These are phyloP conservation scores for Rhizophagus sp. DNA, from an alignment of 192 early-diverging fungal species.

Conservation along the genomic window DNA sequence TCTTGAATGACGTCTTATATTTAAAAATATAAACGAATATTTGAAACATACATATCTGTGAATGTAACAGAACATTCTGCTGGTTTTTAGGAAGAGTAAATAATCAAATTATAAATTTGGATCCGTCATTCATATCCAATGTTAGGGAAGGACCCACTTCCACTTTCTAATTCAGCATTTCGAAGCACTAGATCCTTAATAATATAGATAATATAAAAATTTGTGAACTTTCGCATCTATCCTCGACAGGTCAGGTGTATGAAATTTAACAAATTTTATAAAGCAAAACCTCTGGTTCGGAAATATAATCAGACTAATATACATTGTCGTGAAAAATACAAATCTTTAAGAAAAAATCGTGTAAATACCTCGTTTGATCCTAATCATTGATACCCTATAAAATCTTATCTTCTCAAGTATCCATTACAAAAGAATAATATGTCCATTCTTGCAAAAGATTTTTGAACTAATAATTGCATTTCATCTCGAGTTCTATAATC, in stretches of 20 bases:
- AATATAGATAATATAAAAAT: background rate
- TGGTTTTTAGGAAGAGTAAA: conserved; percentile 43
- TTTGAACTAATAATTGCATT: no score
- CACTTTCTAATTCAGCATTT: conserved; percentile 54
- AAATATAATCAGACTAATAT: background rate
- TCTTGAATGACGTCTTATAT: background rate
- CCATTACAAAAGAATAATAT: conserved; percentile 71
- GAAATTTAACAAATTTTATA: background rate
- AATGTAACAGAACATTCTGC: conserved; percentile 61
- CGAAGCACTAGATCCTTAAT: background rate
- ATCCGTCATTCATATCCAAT: conserved; percentile 62
- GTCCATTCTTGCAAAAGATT: background rate
- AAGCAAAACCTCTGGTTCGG: background rate
- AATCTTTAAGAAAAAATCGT: background rate
- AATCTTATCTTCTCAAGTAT: conserved; percentile 83
- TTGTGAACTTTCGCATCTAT: no score
- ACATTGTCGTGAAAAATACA: background rate
- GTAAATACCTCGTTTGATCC: conserved; percentile 1
- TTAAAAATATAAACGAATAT: background rate
- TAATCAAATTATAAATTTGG: conserved; percentile 74
- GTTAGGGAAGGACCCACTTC: conserved; percentile 56
- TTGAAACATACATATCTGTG: conserved; percentile 58
- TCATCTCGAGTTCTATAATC: no score
- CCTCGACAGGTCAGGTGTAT: background rate
- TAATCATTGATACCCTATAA: conserved; percentile 67